Evolutionary conservation across 805 yeast genomes (phyloP).

Genomic region (Yarrowia sp.): DNA sequence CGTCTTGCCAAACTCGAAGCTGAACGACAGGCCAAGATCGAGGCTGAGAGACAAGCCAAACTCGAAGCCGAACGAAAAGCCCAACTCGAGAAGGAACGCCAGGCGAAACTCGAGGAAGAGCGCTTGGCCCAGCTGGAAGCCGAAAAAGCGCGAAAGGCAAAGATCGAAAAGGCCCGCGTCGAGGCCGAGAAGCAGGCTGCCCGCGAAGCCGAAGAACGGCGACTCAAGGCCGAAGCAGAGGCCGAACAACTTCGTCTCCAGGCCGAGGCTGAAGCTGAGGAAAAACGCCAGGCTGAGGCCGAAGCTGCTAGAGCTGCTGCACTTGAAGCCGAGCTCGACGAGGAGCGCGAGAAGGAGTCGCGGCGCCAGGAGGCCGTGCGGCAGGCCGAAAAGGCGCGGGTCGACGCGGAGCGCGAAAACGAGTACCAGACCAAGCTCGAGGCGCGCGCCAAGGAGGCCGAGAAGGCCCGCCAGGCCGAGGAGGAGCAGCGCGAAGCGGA

Average conservation of each 20-base stretch:
- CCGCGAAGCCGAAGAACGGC: background rate
- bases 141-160: background rate
- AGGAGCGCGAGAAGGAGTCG: background rate
- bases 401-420: constrained; percentile 7
- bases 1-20: background rate
- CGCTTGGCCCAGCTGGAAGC: background rate
- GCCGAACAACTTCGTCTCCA: background rate
- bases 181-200: constrained; percentile 3
- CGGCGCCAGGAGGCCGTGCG: background rate
- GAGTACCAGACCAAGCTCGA: constrained; percentile 17
- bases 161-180: background rate
- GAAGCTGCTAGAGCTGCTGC: background rate
- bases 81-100: background rate
- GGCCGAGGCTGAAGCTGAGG: background rate
- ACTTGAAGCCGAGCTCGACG: constrained; percentile 1
- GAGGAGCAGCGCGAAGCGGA: constrained; percentile 4
- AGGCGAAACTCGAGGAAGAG: background rate
- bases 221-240: background rate
- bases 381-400: background rate
- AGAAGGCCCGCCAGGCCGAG: constrained; percentile 10
- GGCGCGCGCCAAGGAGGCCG: constrained; percentile 16
- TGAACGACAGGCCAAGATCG: background rate
- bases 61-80: background rate
- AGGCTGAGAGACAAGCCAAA: background rate
- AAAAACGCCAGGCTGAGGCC: background rate